These are phyloP conservation scores for Strobilomyces confusus DNA, from an alignment of 768 basidiomycete species.

Conservation along the genomic window DNA sequence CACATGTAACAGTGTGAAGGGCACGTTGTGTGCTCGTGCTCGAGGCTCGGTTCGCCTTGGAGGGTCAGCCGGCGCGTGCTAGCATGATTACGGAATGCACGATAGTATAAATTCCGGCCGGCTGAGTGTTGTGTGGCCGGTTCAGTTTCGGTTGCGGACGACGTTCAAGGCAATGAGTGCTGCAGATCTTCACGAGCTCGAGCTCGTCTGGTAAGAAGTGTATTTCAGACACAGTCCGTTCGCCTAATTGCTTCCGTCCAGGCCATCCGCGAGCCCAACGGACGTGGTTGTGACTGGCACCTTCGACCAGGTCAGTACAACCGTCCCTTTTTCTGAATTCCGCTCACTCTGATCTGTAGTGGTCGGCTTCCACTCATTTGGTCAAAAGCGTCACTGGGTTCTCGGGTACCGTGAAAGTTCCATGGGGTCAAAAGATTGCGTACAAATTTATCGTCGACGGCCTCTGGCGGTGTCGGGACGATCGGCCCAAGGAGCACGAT, in stretches of 20 bases:
- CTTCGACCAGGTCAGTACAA: constrained; percentile 66
- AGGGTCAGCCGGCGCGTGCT: constrained; percentile 7
- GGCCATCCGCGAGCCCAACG: constrained; percentile 55
- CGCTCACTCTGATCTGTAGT: constrained; percentile 37
- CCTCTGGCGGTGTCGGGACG: constrained; percentile 51
- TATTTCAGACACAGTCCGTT: constrained; percentile 9
- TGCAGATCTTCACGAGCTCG: constrained; percentile 46
- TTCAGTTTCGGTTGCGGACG: constrained; percentile 20
- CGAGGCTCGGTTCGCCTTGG: constrained; percentile 1
- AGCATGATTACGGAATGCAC: constrained; percentile 21
- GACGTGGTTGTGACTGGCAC: constrained; percentile 70
- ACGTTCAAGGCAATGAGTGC: constrained; percentile 27
- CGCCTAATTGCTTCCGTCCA: constrained; percentile 25
- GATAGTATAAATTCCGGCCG: constrained; percentile 21
- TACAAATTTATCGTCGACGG: constrained; percentile 86
- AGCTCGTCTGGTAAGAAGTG: constrained; percentile 47
- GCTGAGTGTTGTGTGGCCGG: not conserved
- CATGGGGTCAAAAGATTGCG: constrained; percentile 57
- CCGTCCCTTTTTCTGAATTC: not conserved
- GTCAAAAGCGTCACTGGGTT: constrained; percentile 53
- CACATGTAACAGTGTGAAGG: not conserved
- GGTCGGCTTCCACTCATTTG: constrained; percentile 57
- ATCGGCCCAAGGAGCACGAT: constrained; percentile 60
- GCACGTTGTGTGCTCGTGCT: constrained; percentile 12
- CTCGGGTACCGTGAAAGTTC: constrained; percentile 47